A percentile compares a stretch with the other conserved stretches of the same genome.
Conservation (phyloP, 2,329 filamentous ascomycete species). For the Cytospora schulzeri region DNA sequence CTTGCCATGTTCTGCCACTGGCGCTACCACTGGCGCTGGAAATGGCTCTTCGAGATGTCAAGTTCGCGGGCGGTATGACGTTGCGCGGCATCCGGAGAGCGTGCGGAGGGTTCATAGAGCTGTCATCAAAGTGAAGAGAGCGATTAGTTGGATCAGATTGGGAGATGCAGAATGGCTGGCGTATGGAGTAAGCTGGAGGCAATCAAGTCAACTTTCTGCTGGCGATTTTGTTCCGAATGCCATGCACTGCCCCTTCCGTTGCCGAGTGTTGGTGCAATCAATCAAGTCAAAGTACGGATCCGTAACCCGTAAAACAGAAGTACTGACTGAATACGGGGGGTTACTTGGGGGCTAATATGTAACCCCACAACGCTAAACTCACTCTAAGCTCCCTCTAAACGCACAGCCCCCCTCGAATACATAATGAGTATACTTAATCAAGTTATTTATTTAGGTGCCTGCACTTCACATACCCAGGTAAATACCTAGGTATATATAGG, state of each 20-base stretch:
- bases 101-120: slow-evolving; percentile 16
- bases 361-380: slow-evolving; percentile 4
- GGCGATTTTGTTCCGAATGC: slow-evolving; percentile 4
- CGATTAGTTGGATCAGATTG: neutral
- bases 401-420: slow-evolving; percentile 23
- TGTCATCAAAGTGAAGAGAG: slow-evolving; percentile 10
- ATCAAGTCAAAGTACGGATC: neutral
- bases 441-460: too few relatives aligned
- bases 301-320: neutral
- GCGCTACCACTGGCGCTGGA: neutral
- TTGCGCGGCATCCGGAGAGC: slow-evolving; percentile 26
- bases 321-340: neutral
- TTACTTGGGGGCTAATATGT: neutral
- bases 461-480: neutral
- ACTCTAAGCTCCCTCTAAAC: slow-evolving; percentile 13
- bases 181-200: neutral
- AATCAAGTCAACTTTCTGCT: neutral
- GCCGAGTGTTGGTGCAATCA: neutral
- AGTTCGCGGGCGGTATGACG: slow-evolving; percentile 23
- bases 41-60: slow-evolving; percentile 20
- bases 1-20: slow-evolving; percentile 54
- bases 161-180: neutral
- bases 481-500: too few relatives aligned
- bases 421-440: neutral
- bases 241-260: slow-evolving; percentile 1